Conservation (phyloP, 768 basidiomycete species). For the Suillus weaverae region DNA sequence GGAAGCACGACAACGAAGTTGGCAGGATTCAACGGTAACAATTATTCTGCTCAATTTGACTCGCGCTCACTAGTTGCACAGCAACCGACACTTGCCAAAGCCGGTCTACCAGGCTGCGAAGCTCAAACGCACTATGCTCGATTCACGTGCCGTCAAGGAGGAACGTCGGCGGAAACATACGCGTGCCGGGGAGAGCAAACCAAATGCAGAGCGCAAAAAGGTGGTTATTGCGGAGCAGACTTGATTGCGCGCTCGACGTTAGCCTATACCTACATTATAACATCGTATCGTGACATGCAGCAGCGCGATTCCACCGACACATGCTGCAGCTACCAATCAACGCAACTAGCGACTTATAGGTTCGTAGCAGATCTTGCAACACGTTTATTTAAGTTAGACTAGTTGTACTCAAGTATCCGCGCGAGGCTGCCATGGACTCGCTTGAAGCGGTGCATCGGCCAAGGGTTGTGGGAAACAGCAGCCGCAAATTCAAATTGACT, state of each 20-base stretch:
- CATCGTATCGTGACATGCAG: background rate
- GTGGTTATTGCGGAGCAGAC: conserved; percentile 78
- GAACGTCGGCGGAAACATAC: conserved; percentile 91
- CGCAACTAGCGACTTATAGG: background rate
- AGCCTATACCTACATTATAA: background rate
- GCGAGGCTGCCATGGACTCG: background rate
- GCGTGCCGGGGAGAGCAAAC: conserved; percentile 80
- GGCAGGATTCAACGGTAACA: conserved; percentile 77
- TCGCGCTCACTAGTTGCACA: conserved; percentile 25
- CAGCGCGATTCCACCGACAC: background rate
- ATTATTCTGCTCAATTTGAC: conserved; percentile 4
- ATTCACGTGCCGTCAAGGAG: conserved; percentile 86
- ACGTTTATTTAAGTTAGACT: background rate
- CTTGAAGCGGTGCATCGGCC: background rate
- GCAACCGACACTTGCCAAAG: conserved; percentile 83
- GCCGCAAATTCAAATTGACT: no score
- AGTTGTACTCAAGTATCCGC: background rate
- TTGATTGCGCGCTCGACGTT: conserved; percentile 18
- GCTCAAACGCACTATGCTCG: conserved; percentile 92
- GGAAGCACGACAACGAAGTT: conserved; percentile 84
- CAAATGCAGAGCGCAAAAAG: conserved; percentile 90
- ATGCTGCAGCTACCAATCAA: background rate
- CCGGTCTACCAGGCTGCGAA: conserved; percentile 85
- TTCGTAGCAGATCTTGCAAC: background rate
- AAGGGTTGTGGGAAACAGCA: no score